A percentile compares a stretch with the other conserved stretches of the same genome.
These are phyloP conservation scores for Vitis labrusca DNA, from an alignment of 164 flowering plant species.

Conservation along the genomic window DNA sequence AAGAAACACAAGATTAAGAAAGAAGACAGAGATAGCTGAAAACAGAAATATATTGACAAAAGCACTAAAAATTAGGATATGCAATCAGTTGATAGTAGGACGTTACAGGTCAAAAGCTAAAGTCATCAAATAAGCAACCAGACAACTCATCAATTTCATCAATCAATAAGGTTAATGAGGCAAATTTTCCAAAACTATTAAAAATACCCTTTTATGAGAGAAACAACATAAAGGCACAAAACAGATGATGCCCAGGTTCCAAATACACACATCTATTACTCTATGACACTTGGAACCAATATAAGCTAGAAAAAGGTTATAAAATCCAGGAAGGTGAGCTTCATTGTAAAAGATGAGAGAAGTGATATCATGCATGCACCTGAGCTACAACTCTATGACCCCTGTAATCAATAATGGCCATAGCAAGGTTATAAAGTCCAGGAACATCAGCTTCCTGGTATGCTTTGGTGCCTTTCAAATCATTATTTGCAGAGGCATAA, in stretches of 20 bases:
- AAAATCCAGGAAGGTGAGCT: background rate
- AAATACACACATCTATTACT: no score
- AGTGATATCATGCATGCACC: conserved; percentile 35
- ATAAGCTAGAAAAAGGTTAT: background rate
- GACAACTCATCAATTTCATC: background rate
- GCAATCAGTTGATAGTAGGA: background rate
- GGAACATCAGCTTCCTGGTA: conserved; percentile 98
- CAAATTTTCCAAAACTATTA: background rate
- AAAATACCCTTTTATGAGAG: no score
- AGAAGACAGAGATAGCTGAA: background rate
- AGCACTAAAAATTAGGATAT: background rate
- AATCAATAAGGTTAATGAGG: background rate
- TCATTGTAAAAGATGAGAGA: background rate
- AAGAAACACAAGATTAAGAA: background rate
- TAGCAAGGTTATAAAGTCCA: conserved; percentile 94
- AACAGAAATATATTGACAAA: background rate
- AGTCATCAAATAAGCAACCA: background rate
- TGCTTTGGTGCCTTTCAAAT: conserved; percentile 92
- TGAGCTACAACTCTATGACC: conserved; percentile 96
- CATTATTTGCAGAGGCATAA: conserved; percentile 98
- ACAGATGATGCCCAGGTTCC: no score
- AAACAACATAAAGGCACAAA: no score
- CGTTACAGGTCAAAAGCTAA: background rate
- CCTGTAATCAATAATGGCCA: conserved; percentile 96
- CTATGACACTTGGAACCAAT: no score